A percentile compares a stretch with the other conserved stretches of the same genome.
phyloP scores from a whole-genome alignment of 768 basidiomycete genomes.

The Tylopilus vinaceipallidus region DNA sequence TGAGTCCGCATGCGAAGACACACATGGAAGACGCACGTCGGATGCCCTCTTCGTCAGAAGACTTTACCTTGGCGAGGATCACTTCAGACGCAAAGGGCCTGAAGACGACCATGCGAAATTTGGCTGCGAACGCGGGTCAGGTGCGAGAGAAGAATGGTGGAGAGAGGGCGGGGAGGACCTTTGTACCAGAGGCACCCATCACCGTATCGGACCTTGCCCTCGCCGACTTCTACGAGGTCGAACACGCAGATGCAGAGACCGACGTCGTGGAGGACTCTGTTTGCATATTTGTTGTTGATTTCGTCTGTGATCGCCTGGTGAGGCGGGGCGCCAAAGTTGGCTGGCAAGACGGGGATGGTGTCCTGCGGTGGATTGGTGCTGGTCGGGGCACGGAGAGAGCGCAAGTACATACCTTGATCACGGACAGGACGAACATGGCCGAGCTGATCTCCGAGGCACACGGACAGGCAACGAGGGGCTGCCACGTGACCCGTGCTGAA shows the following conservation, averaged over 20 bases:
- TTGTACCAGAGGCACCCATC: conserved; percentile 96
- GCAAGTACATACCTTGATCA: conserved; percentile 36
- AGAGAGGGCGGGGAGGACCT: conserved; percentile 42
- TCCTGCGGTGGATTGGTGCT: conserved; percentile 64
- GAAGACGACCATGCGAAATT: conserved; percentile 89
- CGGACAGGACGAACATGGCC: conserved; percentile 46
- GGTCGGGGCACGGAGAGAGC: neutral
- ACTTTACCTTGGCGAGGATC: conserved; percentile 83
- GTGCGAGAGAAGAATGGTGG: neutral
- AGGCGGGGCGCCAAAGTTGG: conserved; percentile 75
- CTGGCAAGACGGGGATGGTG: conserved; percentile 84
- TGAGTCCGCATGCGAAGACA: neutral
- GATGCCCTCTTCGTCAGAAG: conserved; percentile 82
- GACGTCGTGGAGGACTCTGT: conserved; percentile 84
- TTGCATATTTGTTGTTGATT: conserved; percentile 95
- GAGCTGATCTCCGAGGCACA: neutral
- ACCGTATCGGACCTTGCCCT: conserved; percentile 92
- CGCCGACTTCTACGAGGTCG: conserved; percentile 81
- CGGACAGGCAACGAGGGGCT: too few relatives aligned
- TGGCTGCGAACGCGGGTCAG: conserved; percentile 47
- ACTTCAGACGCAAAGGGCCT: conserved; percentile 90
- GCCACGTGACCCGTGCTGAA: conserved; percentile 16
- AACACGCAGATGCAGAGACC: conserved; percentile 91
- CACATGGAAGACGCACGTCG: conserved; percentile 54
- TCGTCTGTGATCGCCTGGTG: conserved; percentile 81